phyloP scores from a whole-genome alignment of 2,329 filamentous ascomycete genomes.

The Akanthomyces dipterigenus region DNA sequence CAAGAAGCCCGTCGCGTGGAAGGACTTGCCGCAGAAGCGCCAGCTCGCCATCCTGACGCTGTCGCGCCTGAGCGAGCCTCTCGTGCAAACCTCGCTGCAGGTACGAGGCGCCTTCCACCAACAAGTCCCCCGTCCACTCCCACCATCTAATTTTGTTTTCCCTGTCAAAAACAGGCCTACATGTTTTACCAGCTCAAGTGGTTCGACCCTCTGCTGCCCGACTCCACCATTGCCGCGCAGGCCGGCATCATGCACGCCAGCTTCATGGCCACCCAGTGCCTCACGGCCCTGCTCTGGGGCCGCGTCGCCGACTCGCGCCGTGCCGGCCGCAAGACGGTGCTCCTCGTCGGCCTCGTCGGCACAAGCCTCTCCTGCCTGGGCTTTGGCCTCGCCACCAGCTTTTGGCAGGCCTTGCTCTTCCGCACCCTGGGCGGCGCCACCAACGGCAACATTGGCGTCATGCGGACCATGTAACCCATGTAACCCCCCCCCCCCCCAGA shows the following conservation, averaged over 20 bases:
- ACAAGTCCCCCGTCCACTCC: too few species aligned
- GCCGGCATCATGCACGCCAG: conserved; percentile 71
- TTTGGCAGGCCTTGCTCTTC: conserved; percentile 67
- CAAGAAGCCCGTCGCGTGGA: conserved; percentile 42
- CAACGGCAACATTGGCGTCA: conserved; percentile 65
- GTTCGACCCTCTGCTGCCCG: conserved; percentile 50
- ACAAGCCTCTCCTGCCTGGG: conserved; percentile 38
- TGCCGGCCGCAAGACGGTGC: conserved; percentile 68
- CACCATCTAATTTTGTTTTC: too few species aligned
- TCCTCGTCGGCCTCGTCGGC: conserved; percentile 69
- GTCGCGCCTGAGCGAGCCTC: conserved; percentile 72
- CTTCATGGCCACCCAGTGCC: conserved; percentile 76
- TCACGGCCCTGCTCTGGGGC: conserved; percentile 80
- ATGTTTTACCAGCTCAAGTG: conserved; percentile 86
- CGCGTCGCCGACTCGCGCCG: conserved; percentile 56
- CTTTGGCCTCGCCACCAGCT: conserved; percentile 60
- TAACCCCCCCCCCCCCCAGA: too few species aligned
- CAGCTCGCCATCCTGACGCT: conserved; percentile 74
- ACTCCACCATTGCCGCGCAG: conserved; percentile 65
- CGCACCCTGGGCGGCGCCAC: conserved; percentile 65
- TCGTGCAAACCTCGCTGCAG: conserved; percentile 69
- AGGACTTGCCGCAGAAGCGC: conserved; percentile 65
- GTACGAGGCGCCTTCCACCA: conserved; percentile 18
- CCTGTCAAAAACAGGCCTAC: conserved; percentile 50
- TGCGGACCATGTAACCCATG: conserved; percentile 65